These are phyloP conservation scores for Salinomyces thailandicus DNA, from an alignment of 2,329 filamentous ascomycete genomes.

Conservation along the genomic window DNA sequence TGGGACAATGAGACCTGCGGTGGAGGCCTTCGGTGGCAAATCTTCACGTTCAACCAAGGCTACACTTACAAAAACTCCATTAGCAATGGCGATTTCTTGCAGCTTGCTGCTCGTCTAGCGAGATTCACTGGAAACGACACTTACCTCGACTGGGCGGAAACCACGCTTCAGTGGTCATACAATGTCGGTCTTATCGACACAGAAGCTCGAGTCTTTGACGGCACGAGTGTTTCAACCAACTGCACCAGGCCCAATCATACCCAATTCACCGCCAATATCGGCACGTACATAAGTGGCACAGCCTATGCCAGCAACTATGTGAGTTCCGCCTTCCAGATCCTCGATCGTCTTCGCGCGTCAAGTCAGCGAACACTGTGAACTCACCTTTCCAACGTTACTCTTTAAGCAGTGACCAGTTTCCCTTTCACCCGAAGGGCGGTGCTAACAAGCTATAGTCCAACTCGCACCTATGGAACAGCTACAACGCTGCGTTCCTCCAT, in stretches of 20 bases:
- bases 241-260: slow-evolving; percentile 41
- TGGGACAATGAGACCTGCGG: slow-evolving; percentile 58
- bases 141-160: slow-evolving; percentile 56
- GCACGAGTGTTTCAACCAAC: slow-evolving; percentile 44
- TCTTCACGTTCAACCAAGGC: slow-evolving; percentile 65
- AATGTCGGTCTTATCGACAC: slow-evolving; percentile 39
- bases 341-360: too few relatives aligned
- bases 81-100: slow-evolving; percentile 74
- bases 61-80: slow-evolving; percentile 75
- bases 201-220: slow-evolving; percentile 46
- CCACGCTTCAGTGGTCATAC: slow-evolving; percentile 55
- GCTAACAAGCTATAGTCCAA: neutral
- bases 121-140: slow-evolving; percentile 35
- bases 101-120: slow-evolving; percentile 52
- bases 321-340: slow-evolving; percentile 4
- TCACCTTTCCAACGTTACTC: too few relatives aligned
- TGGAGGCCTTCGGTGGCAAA: slow-evolving; percentile 77
- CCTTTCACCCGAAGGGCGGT: too few relatives aligned
- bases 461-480: neutral
- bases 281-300: slow-evolving; percentile 55
- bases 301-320: slow-evolving; percentile 50
- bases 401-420: neutral
- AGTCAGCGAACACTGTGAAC: too few relatives aligned
- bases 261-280: slow-evolving; percentile 56
- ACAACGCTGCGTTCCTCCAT: slow-evolving; percentile 38